Percentiles rank a stretch among this genome's conserved stretches.
Conservation (phyloP, 2,329 filamentous ascomycete species). For the Diaporthe citrichinensis region DNA sequence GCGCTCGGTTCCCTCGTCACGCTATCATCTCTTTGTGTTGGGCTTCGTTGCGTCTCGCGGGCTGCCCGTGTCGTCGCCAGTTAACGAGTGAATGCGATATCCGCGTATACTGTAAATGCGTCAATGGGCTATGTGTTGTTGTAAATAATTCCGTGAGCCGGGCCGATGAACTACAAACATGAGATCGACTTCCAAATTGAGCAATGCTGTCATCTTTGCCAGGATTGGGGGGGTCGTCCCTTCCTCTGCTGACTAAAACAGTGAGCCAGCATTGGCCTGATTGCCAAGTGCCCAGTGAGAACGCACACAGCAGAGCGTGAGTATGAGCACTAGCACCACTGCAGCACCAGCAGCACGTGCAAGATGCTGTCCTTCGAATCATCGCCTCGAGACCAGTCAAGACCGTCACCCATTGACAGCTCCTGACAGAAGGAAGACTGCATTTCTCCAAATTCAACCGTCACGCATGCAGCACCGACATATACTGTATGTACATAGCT, state of each 20-base stretch:
- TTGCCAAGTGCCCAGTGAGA: not conserved
- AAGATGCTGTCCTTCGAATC: not conserved
- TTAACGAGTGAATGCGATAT: not conserved
- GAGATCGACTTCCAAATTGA: conserved; percentile 15
- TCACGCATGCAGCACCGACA: not conserved
- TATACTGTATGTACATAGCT: conserved; percentile 2
- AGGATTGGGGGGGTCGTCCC: not conserved
- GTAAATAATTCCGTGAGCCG: not conserved
- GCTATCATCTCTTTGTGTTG: conserved; percentile 8
- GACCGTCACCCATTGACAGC: not conserved
- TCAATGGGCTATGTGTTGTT: not conserved
- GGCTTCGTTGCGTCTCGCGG: not conserved
- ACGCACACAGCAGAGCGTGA: not conserved
- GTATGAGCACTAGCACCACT: not conserved
- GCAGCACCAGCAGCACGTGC: not conserved
- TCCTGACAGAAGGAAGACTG: not conserved
- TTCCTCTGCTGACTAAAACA: conserved; percentile 21
- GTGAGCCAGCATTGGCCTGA: not conserved
- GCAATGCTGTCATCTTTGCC: conserved; percentile 43
- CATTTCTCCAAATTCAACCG: too few species aligned
- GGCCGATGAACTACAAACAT: not conserved
- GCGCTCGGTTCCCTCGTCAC: conserved; percentile 2
- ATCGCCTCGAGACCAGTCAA: not conserved
- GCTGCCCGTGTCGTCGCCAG: not conserved
- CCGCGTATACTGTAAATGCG: not conserved